These are phyloP conservation scores for Thalassiosira profunda DNA, from an alignment of 108 stramenopile genomes.

Conservation along the genomic window DNA sequence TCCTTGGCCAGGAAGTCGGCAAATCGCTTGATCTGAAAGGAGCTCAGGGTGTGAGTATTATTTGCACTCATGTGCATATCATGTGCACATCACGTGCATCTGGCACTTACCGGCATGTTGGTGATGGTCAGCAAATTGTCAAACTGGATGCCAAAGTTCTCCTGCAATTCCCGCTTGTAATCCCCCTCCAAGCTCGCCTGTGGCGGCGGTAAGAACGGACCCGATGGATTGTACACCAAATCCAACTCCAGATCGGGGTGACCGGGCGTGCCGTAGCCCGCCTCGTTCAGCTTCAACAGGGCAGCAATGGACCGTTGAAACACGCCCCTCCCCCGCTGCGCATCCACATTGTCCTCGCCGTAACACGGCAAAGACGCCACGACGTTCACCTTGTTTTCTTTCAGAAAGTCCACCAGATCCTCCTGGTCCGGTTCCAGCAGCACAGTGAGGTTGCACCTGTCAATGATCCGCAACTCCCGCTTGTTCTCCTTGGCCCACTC, in stretches of 20 bases:
- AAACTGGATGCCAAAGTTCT: slow-evolving; percentile 94
- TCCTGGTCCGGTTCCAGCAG: slow-evolving; percentile 95
- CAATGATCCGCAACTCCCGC: slow-evolving; percentile 88
- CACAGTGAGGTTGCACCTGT: slow-evolving; percentile 97
- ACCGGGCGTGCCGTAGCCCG: slow-evolving; percentile 80
- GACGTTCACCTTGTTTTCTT: slow-evolving; percentile 87
- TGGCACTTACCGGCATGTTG: slow-evolving; percentile 92
- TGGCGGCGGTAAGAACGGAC: slow-evolving; percentile 94
- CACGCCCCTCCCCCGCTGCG: slow-evolving; percentile 95
- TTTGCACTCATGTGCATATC: too few species aligned
- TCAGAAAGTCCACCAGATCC: slow-evolving; percentile 94
- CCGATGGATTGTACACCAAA: slow-evolving; percentile 97
- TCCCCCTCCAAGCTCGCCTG: slow-evolving; percentile 79
- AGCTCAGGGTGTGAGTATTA: not conserved
- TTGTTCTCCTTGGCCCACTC: slow-evolving; percentile 58
- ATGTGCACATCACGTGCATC: too few species aligned
- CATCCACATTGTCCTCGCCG: slow-evolving; percentile 92
- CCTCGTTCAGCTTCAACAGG: slow-evolving; percentile 89
- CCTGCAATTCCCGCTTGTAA: slow-evolving; percentile 88
- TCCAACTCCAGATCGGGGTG: slow-evolving; percentile 71
- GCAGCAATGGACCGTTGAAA: slow-evolving; percentile 95
- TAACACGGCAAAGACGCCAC: slow-evolving; percentile 96
- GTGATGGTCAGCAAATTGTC: slow-evolving; percentile 95
- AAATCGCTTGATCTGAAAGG: slow-evolving; percentile 85
- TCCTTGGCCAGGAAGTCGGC: slow-evolving; percentile 92